phyloP scores from a whole-genome alignment of 768 basidiomycete genomes.

The Phaffia australis region DNA sequence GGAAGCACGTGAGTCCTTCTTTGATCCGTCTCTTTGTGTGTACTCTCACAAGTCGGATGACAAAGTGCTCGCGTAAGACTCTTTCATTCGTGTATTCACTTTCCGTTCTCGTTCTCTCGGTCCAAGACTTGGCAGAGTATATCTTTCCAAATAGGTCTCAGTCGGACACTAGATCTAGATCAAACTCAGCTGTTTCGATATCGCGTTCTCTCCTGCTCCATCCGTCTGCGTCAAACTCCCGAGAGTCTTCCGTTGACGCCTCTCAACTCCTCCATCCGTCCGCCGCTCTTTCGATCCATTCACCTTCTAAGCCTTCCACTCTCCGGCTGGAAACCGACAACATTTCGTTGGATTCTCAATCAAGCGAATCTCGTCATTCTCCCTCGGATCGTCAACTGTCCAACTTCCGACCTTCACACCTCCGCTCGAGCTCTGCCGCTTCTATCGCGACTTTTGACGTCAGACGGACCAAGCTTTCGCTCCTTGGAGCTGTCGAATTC shows the following conservation, averaged over 20 bases:
- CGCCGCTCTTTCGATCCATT: neutral
- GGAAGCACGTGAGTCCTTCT: neutral
- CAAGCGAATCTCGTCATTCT: too few species aligned
- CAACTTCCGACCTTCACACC: neutral
- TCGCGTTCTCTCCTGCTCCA: neutral
- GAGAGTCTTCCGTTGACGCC: neutral
- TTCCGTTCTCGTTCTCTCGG: too few species aligned
- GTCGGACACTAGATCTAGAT: neutral
- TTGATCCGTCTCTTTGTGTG: too few species aligned
- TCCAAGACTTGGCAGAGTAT: neutral
- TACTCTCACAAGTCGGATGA: too few species aligned
- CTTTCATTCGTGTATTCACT: neutral
- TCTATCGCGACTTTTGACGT: conserved; percentile 12
- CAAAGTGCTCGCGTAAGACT: neutral
- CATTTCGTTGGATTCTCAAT: too few species aligned
- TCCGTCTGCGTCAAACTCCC: neutral
- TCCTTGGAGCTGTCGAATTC: conserved; percentile 92
- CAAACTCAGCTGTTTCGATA: neutral
- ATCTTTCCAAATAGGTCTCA: neutral
- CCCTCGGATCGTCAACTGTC: neutral
- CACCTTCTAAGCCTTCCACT: neutral
- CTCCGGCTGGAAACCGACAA: too few species aligned
- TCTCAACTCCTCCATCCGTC: neutral
- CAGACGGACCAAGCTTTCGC: conserved; percentile 45
- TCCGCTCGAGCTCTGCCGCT: neutral